phyloP scores from a whole-genome alignment of 208 protist genomes.

The Novymonas esmeraldas region DNA sequence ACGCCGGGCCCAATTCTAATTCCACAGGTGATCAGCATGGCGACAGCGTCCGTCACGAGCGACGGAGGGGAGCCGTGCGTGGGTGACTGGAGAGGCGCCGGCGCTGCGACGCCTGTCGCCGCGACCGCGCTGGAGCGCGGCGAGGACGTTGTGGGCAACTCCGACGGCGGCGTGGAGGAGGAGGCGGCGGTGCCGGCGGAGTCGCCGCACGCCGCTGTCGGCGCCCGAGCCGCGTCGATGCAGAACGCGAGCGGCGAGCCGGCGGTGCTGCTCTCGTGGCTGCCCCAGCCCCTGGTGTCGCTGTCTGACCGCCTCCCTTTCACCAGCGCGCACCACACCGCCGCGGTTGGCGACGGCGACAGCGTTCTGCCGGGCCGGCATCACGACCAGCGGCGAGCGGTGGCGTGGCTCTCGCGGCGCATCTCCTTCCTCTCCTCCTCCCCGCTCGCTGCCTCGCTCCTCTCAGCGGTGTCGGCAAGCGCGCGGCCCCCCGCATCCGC shows the following conservation, averaged over 20 bases:
- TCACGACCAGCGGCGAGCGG: not conserved
- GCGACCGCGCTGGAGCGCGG: not conserved
- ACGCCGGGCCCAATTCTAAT: not conserved
- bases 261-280: slow-evolving; percentile 4
- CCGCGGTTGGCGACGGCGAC: not conserved
- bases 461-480: not conserved
- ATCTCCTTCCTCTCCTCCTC: slow-evolving; percentile 33
- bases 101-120: not conserved
- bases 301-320: not conserved
- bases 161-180: too few species aligned
- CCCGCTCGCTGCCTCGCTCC: not conserved
- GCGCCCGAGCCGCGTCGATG: not conserved
- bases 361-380: not conserved
- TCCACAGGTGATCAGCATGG: slow-evolving; percentile 1
- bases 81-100: not conserved
- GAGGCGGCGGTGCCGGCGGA: too few species aligned
- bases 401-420: slow-evolving; percentile 14
- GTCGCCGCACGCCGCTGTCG: too few species aligned
- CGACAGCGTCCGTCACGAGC: slow-evolving; percentile 16
- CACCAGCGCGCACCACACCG: not conserved
- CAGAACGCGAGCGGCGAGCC: not conserved
- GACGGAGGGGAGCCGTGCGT: slow-evolving; percentile 24
- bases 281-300: not conserved
- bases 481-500: slow-evolving; percentile 5
- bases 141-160: too few species aligned